Evolutionary conservation across 768 basidiomycete genomes (phyloP), one percentile per base, ranked within the genome.

Genomic region (Termitomyces sp.): DNA sequence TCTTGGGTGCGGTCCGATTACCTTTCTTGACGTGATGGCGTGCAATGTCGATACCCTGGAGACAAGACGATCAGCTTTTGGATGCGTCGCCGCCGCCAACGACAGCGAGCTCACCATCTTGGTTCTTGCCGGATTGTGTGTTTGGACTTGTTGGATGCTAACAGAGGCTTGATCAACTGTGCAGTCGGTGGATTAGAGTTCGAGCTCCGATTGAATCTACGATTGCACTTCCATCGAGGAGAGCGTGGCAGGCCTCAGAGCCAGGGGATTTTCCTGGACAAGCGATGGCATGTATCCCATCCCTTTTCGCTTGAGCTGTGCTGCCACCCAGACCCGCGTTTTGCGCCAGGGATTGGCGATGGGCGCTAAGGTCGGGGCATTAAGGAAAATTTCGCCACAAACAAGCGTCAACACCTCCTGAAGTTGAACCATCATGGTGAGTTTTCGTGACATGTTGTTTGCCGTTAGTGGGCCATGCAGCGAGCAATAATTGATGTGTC

Each of bases 21-120:
- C 95, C 88, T 86, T 97, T 98, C 89, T 92, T 96, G 88, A 97
- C 96, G 88, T 99, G 96, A 85, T 98, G 96, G 78, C 83, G 81
- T 76, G 84, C 83, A 79, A 98, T 86, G 81, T 97, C 95, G 79
- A 97, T 96, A 89, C 94, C 95, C 95, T 93, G 16, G 74, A 15
- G 42, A 50, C 24, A 56, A 50, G 20, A 45, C n/a, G 13, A 56
- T 67, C 58, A 69, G 54, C 48, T 48, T 51, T 22, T 40, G 12
- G 20, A 59, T 53, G 33, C 50, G 55, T 68, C 52, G 66, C 63
- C 70, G 65, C 67, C 68, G 67, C 57, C 62, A 66, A 62, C 68
- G 67, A 82, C 78, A 72, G 70, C 76, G 81, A 78, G 79, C 89
- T 88, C 83, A 91, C 90, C 91, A 92, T 92, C 82, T 86, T 88